Evolutionary conservation across 108 stramenopile genomes (phyloP).

Genomic region (Skeletonema grethae): DNA sequence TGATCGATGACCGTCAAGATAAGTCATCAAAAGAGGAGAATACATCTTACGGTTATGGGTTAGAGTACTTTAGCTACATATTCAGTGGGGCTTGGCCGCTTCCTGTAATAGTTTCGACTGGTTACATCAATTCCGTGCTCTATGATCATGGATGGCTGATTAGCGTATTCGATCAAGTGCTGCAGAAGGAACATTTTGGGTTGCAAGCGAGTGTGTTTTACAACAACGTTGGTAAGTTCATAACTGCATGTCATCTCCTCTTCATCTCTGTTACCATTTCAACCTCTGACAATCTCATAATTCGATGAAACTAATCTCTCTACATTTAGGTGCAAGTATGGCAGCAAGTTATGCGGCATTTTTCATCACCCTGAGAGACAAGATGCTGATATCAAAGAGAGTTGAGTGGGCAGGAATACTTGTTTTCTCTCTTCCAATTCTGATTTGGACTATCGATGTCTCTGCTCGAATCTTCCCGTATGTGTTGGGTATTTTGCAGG

Average conservation of each 20-base stretch:
- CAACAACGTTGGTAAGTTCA: not conserved
- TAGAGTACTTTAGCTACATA: conserved; percentile 13
- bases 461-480: conserved; percentile 1
- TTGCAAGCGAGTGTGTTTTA: conserved; percentile 2
- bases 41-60: not conserved
- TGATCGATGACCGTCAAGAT: conserved; percentile 34
- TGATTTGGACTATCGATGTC: conserved; percentile 15
- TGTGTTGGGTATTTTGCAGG: not conserved
- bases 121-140: conserved; percentile 6
- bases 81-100: conserved; percentile 26
- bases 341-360: conserved; percentile 14
- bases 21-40: conserved; percentile 20
- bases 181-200: not conserved
- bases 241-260: no score
- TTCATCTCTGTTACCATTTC: no score
- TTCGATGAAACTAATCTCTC: no score
- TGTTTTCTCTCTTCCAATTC: conserved; percentile 9
- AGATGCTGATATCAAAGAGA: conserved; percentile 29
- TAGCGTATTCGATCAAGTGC: not conserved
- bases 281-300: no score
- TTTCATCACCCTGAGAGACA: conserved; percentile 24
- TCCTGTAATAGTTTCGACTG: conserved; percentile 23
- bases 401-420: conserved; percentile 17
- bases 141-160: not conserved
- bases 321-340: not conserved